Conservation (phyloP, 352 stramenopile species). For the Aphanomyces stellatus region DNA sequence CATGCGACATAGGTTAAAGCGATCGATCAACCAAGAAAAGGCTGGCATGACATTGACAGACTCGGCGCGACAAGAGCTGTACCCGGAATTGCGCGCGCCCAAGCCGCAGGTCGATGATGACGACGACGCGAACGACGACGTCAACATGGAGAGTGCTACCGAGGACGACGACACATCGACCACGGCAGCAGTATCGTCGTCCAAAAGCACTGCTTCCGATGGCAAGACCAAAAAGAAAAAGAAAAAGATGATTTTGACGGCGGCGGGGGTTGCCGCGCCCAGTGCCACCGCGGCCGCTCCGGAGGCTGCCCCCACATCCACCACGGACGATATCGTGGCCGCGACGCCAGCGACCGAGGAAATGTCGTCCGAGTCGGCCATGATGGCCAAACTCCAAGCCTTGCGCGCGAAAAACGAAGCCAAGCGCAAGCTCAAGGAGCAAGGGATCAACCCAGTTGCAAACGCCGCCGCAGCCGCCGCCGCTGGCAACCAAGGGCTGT, state of each 20-base stretch:
- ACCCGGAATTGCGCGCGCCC: slow-evolving; percentile 26
- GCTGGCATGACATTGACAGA: slow-evolving; percentile 50
- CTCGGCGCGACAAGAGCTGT: slow-evolving; percentile 42
- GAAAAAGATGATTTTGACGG: slow-evolving; percentile 8
- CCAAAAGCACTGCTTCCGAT: background rate
- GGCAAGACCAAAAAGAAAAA: slow-evolving; percentile 22
- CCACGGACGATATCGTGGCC: background rate
- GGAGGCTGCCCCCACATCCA: background rate
- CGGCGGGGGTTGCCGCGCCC: background rate
- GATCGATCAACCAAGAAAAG: slow-evolving; percentile 67
- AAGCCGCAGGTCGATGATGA: slow-evolving; percentile 19
- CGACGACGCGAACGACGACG: slow-evolving; percentile 18
- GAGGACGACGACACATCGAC: background rate
- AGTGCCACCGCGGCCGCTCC: background rate
- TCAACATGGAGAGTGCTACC: background rate
- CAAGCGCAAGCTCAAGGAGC: slow-evolving; percentile 35
- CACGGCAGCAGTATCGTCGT: too few relatives aligned
- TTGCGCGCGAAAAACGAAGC: slow-evolving; percentile 75
- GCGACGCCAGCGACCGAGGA: background rate
- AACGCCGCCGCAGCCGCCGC: slow-evolving; percentile 1
- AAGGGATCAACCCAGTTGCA: too few relatives aligned
- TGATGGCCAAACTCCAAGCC: slow-evolving; percentile 55
- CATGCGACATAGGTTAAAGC: slow-evolving; percentile 31
- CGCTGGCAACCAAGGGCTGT: slow-evolving; percentile 22
- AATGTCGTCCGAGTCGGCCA: slow-evolving; percentile 48